Conservation (phyloP, 192 early-diverging fungal species). For the Coemansia nantahalensis region DNA sequence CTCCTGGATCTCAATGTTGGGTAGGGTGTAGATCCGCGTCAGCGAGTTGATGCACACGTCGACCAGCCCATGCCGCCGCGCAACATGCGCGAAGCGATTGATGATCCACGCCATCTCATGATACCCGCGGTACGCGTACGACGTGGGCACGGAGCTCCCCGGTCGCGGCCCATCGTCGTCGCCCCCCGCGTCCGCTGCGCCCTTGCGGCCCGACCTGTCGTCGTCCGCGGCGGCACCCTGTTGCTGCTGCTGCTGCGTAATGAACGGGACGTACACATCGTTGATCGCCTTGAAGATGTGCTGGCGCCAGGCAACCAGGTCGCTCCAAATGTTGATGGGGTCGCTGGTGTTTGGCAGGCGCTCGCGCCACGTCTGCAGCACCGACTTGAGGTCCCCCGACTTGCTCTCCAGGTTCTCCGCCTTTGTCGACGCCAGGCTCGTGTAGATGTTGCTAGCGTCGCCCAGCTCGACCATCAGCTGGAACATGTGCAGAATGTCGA, state of each 20-base stretch:
- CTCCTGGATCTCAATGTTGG: conserved; percentile 99
- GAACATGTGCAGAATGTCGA: conserved; percentile 86
- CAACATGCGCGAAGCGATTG: conserved; percentile 97
- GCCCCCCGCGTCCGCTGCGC: conserved; percentile 6
- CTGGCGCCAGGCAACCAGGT: conserved; percentile 96
- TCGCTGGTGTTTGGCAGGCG: conserved; percentile 95
- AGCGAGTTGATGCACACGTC: conserved; percentile 92
- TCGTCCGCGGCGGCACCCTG: conserved; percentile 18
- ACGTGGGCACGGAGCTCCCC: conserved; percentile 53
- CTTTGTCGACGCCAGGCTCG: conserved; percentile 74
- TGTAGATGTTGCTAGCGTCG: conserved; percentile 88
- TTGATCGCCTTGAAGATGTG: conserved; percentile 97
- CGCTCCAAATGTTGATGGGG: conserved; percentile 97
- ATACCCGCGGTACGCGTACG: conserved; percentile 94
- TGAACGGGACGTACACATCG: conserved; percentile 87
- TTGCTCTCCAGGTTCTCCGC: conserved; percentile 81
- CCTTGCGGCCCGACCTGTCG: conserved; percentile 41
- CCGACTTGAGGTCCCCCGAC: conserved; percentile 84
- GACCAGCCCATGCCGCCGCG: conserved; percentile 90
- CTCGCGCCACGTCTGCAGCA: conserved; percentile 94
- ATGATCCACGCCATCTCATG: conserved; percentile 99
- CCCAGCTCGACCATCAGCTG: conserved; percentile 95
- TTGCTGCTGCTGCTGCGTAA: conserved; percentile 45
- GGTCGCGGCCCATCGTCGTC: background rate
- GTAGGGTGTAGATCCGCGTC: conserved; percentile 96